Evolutionary conservation across 2,329 filamentous ascomycete genomes (phyloP).

Genomic region (Teratosphaeria epicoccoides): DNA sequence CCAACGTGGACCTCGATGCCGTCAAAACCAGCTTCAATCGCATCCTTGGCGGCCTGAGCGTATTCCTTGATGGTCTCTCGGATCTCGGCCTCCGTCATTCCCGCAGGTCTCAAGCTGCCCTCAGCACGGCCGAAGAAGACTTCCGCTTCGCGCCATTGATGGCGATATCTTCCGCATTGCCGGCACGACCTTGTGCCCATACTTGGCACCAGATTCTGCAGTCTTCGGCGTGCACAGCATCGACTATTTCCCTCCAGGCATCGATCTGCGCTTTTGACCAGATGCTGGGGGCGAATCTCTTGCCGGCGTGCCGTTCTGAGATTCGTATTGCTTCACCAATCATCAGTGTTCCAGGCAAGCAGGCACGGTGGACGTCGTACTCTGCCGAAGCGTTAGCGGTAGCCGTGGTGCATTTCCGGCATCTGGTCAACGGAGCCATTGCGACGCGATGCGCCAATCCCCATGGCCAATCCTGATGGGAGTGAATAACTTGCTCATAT

Average conservation of each 20-base stretch:
- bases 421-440: constrained; percentile 47
- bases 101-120: constrained; percentile 7
- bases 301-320: constrained; percentile 8
- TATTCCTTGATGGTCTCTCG: constrained; percentile 32
- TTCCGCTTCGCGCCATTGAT: constrained; percentile 15
- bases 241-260: constrained; percentile 41
- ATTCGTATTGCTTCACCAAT: constrained; percentile 27
- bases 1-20: constrained; percentile 41
- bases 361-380: constrained; percentile 24
- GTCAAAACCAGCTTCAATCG: constrained; percentile 46
- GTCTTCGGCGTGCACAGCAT: constrained; percentile 41
- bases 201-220: constrained; percentile 37
- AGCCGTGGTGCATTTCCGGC: constrained; percentile 16
- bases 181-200: constrained; percentile 40
- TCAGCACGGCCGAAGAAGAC: constrained; percentile 23
- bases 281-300: constrained; percentile 22
- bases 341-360: constrained; percentile 22
- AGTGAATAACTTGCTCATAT: constrained; percentile 22
- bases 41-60: constrained; percentile 38
- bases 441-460: constrained; percentile 37
- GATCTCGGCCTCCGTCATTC: constrained; percentile 38
- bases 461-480: constrained; percentile 32
- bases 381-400: constrained; percentile 12
- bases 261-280: constrained; percentile 30
- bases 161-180: constrained; percentile 22